Evolutionary conservation across 768 basidiomycete species (phyloP).

Genomic region (Thelephora aurantiotincta): DNA sequence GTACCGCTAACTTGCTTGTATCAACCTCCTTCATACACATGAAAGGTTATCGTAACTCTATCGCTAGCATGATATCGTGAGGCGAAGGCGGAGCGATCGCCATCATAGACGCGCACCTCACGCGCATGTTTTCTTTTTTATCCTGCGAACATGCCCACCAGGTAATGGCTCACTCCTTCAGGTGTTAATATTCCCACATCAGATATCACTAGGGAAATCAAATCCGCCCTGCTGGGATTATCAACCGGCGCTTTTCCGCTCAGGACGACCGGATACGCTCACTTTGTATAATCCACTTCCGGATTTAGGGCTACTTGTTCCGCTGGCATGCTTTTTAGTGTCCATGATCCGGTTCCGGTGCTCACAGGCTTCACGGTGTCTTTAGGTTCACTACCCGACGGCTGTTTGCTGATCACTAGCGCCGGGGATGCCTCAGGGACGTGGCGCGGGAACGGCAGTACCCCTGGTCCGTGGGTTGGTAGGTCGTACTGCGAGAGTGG

Average conservation of each 20-base stretch:
- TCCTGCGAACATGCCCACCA: slow-evolving; percentile 89
- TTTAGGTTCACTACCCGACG: neutral
- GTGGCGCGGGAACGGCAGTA: slow-evolving; percentile 47
- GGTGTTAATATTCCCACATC: slow-evolving; percentile 90
- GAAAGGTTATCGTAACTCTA: slow-evolving; percentile 25
- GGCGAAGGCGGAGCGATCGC: neutral
- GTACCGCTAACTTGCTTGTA: neutral
- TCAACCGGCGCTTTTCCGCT: slow-evolving; percentile 1
- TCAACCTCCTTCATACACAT: neutral
- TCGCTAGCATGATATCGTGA: slow-evolving; percentile 10
- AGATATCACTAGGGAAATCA: slow-evolving; percentile 88
- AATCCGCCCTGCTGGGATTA: slow-evolving; percentile 51
- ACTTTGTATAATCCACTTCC: slow-evolving; percentile 91
- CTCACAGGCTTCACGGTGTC: neutral
- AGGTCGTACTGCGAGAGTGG: slow-evolving; percentile 86
- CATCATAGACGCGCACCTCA: slow-evolving; percentile 1
- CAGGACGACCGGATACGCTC: slow-evolving; percentile 7
- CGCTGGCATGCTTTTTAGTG: slow-evolving; percentile 47
- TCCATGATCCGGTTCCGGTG: neutral
- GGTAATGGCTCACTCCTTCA: slow-evolving; percentile 86
- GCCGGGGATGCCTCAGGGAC: neutral
- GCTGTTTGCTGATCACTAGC: neutral
- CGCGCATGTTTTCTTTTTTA: slow-evolving; percentile 18
- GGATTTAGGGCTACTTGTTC: slow-evolving; percentile 79
- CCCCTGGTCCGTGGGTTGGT: slow-evolving; percentile 63